Evolutionary conservation across 352 stramenopile genomes (phyloP).

Genomic region (Pilasporangium apinafurcum): DNA sequence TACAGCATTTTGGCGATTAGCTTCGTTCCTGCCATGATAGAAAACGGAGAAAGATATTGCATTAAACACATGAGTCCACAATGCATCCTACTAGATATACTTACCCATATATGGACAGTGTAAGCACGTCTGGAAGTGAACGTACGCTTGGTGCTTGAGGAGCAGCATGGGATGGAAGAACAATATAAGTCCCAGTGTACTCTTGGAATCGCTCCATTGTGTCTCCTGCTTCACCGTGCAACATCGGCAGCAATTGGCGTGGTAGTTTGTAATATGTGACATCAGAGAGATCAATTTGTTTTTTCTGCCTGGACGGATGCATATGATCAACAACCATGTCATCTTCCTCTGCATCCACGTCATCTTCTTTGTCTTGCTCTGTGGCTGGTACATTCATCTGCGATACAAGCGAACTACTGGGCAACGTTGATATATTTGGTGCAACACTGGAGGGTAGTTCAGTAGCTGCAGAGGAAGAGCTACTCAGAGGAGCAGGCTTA

Average conservation of each 20-base stretch:
- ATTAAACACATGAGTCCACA: background rate
- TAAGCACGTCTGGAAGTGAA: slow-evolving; percentile 23
- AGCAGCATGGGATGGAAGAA: slow-evolving; percentile 34
- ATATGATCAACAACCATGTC: slow-evolving; percentile 48
- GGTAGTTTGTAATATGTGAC: slow-evolving; percentile 74
- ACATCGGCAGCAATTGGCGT: slow-evolving; percentile 47
- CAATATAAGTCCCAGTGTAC: slow-evolving; percentile 72
- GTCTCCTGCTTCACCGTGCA: slow-evolving; percentile 61
- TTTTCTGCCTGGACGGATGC: slow-evolving; percentile 21
- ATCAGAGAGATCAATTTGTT: slow-evolving; percentile 71
- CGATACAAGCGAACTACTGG: slow-evolving; percentile 3
- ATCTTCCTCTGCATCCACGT: slow-evolving; percentile 15
- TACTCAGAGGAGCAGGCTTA: slow-evolving; percentile 3
- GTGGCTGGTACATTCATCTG: slow-evolving; percentile 8
- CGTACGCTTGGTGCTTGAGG: background rate
- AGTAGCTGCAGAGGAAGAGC: background rate
- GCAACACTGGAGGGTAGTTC: background rate
- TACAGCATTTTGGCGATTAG: slow-evolving; percentile 47
- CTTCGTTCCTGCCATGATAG: slow-evolving; percentile 17
- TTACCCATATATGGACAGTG: slow-evolving; percentile 75
- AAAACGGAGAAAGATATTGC: background rate
- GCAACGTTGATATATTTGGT: slow-evolving; percentile 4
- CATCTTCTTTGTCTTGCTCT: slow-evolving; percentile 9
- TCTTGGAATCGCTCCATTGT: slow-evolving; percentile 77
- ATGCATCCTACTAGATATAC: background rate